Evolutionary conservation across 164 flowering plant species (phyloP).

Genomic region (Umbilicus rupestris): DNA sequence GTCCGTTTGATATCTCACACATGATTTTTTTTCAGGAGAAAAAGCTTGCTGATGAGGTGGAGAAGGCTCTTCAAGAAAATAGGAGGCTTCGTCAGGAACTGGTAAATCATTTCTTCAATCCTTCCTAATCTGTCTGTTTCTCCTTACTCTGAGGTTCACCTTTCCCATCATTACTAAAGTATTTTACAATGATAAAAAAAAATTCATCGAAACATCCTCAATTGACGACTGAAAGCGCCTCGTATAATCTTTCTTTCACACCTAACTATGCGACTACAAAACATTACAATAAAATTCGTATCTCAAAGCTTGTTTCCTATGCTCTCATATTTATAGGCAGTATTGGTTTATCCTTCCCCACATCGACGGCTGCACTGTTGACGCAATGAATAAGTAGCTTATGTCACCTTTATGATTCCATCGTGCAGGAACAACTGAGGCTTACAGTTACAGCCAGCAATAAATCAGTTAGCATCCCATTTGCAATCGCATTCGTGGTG

Average conservation of each 20-base stretch:
- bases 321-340: too few species aligned
- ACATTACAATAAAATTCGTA: too few species aligned
- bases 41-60: background rate
- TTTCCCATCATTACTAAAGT: background rate
- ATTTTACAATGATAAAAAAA: too few species aligned
- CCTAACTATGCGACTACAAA: too few species aligned
- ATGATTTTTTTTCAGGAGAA: background rate
- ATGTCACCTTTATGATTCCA: background rate
- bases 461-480: background rate
- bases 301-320: too few species aligned
- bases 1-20: background rate
- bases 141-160: background rate
- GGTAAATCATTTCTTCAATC: background rate
- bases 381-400: too few species aligned
- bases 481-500: background rate
- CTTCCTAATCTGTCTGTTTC: background rate
- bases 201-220: background rate
- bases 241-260: too few species aligned
- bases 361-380: too few species aligned
- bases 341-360: too few species aligned
- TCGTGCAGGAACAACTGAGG: background rate
- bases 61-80: slow-evolving; percentile 1
- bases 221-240: background rate
- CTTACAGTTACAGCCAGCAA: background rate
- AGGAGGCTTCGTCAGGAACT: background rate